These are phyloP conservation scores for Leersia perrieri DNA, from an alignment of 176 grass and related monocot species.

Conservation along the genomic window DNA sequence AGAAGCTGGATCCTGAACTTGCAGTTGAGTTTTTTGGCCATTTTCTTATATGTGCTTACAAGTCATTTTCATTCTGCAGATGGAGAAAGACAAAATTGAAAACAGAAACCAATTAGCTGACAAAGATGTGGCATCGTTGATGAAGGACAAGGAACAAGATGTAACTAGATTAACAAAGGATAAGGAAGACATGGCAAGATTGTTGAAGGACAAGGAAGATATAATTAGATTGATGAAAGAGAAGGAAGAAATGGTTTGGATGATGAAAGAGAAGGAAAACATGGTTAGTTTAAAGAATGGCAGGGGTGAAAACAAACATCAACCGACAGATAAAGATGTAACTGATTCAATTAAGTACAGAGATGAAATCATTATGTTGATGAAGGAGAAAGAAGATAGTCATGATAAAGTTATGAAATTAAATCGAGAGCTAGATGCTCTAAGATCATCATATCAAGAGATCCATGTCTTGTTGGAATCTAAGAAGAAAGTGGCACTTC, in stretches of 20 bases:
- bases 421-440: constrained; percentile 35
- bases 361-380: constrained; percentile 46
- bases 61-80: constrained; percentile 20
- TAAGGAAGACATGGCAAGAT: constrained; percentile 55
- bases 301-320: constrained; percentile 32
- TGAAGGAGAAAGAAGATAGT: constrained; percentile 54
- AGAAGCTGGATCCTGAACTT: background rate
- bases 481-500: constrained; percentile 28
- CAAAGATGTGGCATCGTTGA: constrained; percentile 25
- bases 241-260: constrained; percentile 64
- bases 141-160: constrained; percentile 41
- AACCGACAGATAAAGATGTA: constrained; percentile 1
- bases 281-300: constrained; percentile 31
- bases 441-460: constrained; percentile 45
- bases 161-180: constrained; percentile 47
- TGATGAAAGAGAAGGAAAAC: constrained; percentile 67
- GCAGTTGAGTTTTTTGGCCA: background rate
- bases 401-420: constrained; percentile 32
- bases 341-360: constrained; percentile 38
- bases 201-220: constrained; percentile 64
- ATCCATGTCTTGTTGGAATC: constrained; percentile 36
- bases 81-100: constrained; percentile 38
- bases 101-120: constrained; percentile 22
- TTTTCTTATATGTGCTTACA: background rate
- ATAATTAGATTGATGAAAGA: constrained; percentile 78